Base-by-base conservation (phyloP, 1,284 basidiomycete genomes). In the Malassezia pachydermatis region DNA sequence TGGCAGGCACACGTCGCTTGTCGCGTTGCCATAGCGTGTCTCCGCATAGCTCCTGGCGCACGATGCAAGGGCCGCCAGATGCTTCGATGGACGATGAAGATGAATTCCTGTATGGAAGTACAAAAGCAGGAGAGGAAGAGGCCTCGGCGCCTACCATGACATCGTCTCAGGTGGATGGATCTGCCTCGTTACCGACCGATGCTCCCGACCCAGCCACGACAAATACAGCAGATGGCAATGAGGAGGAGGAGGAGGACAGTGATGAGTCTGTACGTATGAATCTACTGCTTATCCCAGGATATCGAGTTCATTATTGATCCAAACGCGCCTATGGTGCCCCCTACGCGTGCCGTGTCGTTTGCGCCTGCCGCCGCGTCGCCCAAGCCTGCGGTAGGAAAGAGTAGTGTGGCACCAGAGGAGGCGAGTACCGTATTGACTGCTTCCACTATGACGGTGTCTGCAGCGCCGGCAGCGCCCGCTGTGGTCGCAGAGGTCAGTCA, bases 171-270 rank as follows among this genome's bases (percentile, higher is more conserved):
- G n/a, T n/a, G n/a, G n/a, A n/a, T n/a, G n/a, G n/a, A n/a, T n/a
- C n/a, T n/a, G n/a, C n/a, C n/a, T n/a, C n/a, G n/a, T n/a, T n/a
- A n/a, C n/a, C n/a, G n/a, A n/a, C n/a, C n/a, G 23, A 13, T 22
- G 34, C 34, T 22, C 34, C 36, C 25, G 22, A 22, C 5, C 22
- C 4, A 14, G 25, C 7, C 5, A n/a, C 36, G 9, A 3, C 9
- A 2, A n/a, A 32, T 27, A 10, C 23, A 1, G 20, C 2, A 6
- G 75, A 75, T 13, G 72, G 71, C 2, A 69, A 71, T 2, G 58
- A 55, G 1, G 72, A 73, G 16, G 66, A 67, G n/a, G 74, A 74
- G 40, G 66, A 67, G 14, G 73, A 75, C 25, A 73, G 73, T 60
- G 65, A 75, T 41, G 73, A 51, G 25, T 52, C 50, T 10, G 48